Percentiles rank a stretch among this genome's conserved stretches.
phyloP scores from a whole-genome alignment of 345 rosid genomes.

The Cardamine resedifolia region DNA sequence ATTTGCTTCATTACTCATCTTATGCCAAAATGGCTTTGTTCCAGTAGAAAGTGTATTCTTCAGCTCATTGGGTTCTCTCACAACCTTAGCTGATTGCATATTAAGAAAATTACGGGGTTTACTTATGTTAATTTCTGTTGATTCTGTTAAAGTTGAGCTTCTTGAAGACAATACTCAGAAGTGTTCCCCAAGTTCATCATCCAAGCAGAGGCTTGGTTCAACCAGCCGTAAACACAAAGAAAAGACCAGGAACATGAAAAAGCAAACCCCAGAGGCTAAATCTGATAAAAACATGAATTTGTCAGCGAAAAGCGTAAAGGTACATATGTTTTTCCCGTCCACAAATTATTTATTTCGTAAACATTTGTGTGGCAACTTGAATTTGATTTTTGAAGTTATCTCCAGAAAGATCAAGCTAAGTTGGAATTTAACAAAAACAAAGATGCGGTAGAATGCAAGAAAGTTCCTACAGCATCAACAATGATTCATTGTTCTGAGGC shows the following conservation, averaged over 20 bases:
- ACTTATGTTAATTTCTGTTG: conserved; percentile 68
- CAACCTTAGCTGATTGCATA: conserved; percentile 66
- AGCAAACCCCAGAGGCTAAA: conserved; percentile 39
- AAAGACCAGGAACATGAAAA: conserved; percentile 49
- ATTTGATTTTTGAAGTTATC: conserved; percentile 22
- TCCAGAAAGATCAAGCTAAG: conserved; percentile 31
- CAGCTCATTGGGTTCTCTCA: conserved; percentile 64
- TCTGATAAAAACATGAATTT: conserved; percentile 33
- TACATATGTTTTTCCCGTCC: conserved; percentile 23
- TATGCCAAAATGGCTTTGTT: conserved; percentile 43
- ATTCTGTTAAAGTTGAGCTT: conserved; percentile 77
- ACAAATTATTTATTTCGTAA: conserved; percentile 14
- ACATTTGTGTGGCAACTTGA: conserved; percentile 21
- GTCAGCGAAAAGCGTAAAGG: conserved; percentile 49
- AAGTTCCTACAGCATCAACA: conserved; percentile 39
- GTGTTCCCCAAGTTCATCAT: conserved; percentile 49
- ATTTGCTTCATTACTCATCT: conserved; percentile 43
- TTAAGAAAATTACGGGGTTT: conserved; percentile 72
- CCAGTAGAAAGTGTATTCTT: conserved; percentile 52
- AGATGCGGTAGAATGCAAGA: conserved; percentile 43
- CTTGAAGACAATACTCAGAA: conserved; percentile 57
- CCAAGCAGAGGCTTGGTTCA: conserved; percentile 51
- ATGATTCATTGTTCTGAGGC: conserved; percentile 40
- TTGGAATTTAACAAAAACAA: conserved; percentile 31
- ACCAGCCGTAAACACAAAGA: conserved; percentile 60